Percentiles rank a stretch among this genome's conserved stretches.
These are phyloP conservation scores for Pseudoperonospora humuli DNA, from an alignment of 352 stramenopile genomes.

Conservation along the genomic window DNA sequence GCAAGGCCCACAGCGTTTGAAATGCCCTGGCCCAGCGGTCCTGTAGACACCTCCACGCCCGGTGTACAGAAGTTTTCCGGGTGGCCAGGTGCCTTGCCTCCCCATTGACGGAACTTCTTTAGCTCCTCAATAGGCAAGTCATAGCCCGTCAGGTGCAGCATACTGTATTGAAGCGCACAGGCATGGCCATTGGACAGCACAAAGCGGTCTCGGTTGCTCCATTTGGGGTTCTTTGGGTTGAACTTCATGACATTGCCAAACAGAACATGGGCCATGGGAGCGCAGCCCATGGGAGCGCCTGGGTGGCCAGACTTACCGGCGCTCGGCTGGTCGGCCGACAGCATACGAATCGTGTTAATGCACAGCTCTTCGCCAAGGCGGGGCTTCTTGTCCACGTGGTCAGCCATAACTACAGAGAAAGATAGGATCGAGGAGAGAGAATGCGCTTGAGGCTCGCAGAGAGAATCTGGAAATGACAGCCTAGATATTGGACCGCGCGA, in stretches of 20 bases:
- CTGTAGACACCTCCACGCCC: constrained; percentile 95
- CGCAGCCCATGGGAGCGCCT: constrained; percentile 97
- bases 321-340: constrained; percentile 96
- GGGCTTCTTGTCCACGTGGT: constrained; percentile 78
- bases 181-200: constrained; percentile 98
- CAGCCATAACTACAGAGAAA: constrained; percentile 36
- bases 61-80: constrained; percentile 95
- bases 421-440: background rate
- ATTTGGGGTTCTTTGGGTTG: constrained; percentile 81
- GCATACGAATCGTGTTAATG: constrained; percentile 97
- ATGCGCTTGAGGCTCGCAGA: constrained; percentile 26
- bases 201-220: constrained; percentile 97
- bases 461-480: constrained; percentile 38
- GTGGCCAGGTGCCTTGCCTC: constrained; percentile 94
- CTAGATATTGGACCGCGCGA: constrained; percentile 11
- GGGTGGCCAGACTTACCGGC: constrained; percentile 97
- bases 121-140: constrained; percentile 95
- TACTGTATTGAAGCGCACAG: constrained; percentile 98
- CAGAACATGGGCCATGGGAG: constrained; percentile 96
- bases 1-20: constrained; percentile 97
- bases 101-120: constrained; percentile 95
- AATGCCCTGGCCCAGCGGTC: constrained; percentile 96
- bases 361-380: constrained; percentile 83
- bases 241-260: constrained; percentile 90
- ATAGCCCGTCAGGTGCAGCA: constrained; percentile 97